phyloP scores from a whole-genome alignment of 139 green algal genomes.

The Ulvella scutata region DNA sequence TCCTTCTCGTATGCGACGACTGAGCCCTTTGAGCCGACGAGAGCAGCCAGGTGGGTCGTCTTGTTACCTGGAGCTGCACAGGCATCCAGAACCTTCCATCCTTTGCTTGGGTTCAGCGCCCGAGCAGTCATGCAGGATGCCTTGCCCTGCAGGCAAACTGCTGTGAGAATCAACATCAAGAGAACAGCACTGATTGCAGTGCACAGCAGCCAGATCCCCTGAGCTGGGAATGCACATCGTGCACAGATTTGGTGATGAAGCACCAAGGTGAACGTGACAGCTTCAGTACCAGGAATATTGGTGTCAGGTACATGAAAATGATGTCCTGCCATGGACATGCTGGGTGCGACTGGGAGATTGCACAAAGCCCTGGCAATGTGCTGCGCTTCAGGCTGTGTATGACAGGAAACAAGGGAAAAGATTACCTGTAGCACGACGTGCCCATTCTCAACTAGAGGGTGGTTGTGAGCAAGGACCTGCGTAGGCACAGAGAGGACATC shows the following conservation, averaged over 20 bases:
- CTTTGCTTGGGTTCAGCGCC: slow-evolving; percentile 50
- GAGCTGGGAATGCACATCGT: no score
- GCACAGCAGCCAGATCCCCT: no score
- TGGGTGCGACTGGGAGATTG: neutral
- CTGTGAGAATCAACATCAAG: no score
- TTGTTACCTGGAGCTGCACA: slow-evolving; percentile 97
- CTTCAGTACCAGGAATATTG: no score
- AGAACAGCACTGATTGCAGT: no score
- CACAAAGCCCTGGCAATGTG: neutral
- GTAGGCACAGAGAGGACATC: slow-evolving; percentile 71
- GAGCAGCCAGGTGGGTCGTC: slow-evolving; percentile 82
- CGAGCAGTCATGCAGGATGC: slow-evolving; percentile 79
- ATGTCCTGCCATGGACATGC: neutral
- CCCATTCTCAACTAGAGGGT: slow-evolving; percentile 59
- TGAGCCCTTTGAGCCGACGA: slow-evolving; percentile 31
- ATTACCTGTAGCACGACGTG: slow-evolving; percentile 55
- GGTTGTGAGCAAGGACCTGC: slow-evolving; percentile 74
- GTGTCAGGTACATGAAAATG: neutral
- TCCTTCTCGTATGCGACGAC: slow-evolving; percentile 82
- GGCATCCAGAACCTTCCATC: slow-evolving; percentile 75
- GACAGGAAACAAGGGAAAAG: neutral
- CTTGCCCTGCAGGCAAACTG: slow-evolving; percentile 39
- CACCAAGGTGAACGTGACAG: no score
- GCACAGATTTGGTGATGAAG: no score
- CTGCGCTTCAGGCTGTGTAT: neutral